Conservation (phyloP, 176 grass and related monocot species). For the Saccharum officinarum region DNA sequence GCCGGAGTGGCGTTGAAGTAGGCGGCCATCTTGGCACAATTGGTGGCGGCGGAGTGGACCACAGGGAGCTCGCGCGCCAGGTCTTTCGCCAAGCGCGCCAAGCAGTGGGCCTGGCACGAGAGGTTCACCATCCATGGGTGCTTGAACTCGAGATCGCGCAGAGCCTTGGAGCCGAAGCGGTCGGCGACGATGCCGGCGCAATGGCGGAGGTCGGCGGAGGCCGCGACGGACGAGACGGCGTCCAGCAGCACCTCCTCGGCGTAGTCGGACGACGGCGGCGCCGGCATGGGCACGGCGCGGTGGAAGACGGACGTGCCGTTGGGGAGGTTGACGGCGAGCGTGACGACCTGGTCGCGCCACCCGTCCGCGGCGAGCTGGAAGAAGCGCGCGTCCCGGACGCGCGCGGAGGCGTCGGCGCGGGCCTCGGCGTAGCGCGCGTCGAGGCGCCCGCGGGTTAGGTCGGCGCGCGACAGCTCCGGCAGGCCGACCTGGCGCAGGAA, state of each 20-base stretch:
- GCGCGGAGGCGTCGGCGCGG: conserved; percentile 44
- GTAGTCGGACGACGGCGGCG: conserved; percentile 34
- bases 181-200: conserved; percentile 87
- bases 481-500: conserved; percentile 76
- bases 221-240: conserved; percentile 45
- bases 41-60: conserved; percentile 50
- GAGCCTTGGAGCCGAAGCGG: conserved; percentile 65
- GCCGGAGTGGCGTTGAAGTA: conserved; percentile 64
- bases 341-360: conserved; percentile 53
- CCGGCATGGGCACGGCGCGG: conserved; percentile 51
- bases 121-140: conserved; percentile 88
- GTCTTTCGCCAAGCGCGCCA: conserved; percentile 51
- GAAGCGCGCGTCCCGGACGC: conserved; percentile 73
- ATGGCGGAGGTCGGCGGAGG: conserved; percentile 33
- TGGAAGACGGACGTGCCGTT: conserved; percentile 75
- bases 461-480: conserved; percentile 33
- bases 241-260: conserved; percentile 67
- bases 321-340: conserved; percentile 67
- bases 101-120: conserved; percentile 57
- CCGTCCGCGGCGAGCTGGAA: conserved; percentile 85
- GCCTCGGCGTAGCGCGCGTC: conserved; percentile 64
- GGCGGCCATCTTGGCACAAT: conserved; percentile 58
- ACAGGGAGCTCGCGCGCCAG: conserved; percentile 61
- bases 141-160: conserved; percentile 68
- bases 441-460: conserved; percentile 46